Percentiles rank a stretch among this genome's conserved stretches.
Evolutionary conservation across 495 filamentous ascomycete genomes (phyloP).

Genomic region (Chaetomium fimeti): DNA sequence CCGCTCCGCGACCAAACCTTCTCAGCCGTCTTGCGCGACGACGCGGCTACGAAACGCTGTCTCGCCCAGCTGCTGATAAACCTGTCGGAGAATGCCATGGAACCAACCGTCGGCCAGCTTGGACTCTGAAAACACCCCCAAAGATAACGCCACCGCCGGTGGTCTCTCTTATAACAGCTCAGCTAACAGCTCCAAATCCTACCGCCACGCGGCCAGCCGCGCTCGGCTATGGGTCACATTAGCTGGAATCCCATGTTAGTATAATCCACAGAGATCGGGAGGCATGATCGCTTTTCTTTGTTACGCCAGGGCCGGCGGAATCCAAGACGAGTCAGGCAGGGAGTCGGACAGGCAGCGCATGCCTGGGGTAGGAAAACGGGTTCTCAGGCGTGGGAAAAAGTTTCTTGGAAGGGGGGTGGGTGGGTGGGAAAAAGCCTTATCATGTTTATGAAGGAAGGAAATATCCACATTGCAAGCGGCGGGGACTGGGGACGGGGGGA

Average conservation of each 20-base stretch:
- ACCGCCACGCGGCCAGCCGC: background rate
- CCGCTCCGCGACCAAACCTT: conserved; percentile 96
- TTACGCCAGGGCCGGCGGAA: background rate
- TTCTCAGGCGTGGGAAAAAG: background rate
- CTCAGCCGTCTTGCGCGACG: conserved; percentile 91
- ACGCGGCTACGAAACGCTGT: conserved; percentile 97
- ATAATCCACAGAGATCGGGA: background rate
- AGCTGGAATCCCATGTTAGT: background rate
- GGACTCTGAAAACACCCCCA: conserved; percentile 26
- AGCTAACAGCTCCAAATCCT: background rate
- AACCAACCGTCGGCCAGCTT: conserved; percentile 45
- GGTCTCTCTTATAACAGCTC: background rate
- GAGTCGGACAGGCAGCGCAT: background rate
- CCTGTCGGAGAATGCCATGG: conserved; percentile 87
- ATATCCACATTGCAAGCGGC: conserved; percentile 16
- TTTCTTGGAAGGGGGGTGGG: background rate
- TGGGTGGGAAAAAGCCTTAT: conserved; percentile 11
- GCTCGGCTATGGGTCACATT: background rate
- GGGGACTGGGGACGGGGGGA: background rate
- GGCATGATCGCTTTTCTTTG: background rate
- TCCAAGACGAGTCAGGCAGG: background rate
- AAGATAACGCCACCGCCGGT: background rate
- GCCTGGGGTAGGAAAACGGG: background rate
- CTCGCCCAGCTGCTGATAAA: conserved; percentile 96
- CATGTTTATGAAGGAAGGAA: conserved; percentile 18